Evolutionary conservation across 75 land plant species (phyloP).

Genomic region (Larix kaempferi): DNA sequence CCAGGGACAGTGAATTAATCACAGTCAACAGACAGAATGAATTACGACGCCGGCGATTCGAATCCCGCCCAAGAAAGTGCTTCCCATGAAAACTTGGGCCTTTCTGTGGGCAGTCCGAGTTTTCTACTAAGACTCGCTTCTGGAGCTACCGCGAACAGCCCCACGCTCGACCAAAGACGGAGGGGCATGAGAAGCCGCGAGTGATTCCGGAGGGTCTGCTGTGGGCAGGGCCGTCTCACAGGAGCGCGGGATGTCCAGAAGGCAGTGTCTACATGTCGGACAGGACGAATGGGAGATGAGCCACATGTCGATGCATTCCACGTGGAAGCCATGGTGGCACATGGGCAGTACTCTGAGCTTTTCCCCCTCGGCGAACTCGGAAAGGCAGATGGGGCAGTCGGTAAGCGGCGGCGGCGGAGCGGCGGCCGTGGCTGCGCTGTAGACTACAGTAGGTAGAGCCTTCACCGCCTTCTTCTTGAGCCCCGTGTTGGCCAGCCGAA

Average conservation of each 20-base stretch:
- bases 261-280: conserved; percentile 48
- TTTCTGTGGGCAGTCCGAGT: too few species aligned
- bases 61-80: too few species aligned
- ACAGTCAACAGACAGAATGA: too few species aligned
- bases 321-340: conserved; percentile 75
- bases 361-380: conserved; percentile 54
- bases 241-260: conserved; percentile 1
- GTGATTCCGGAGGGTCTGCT: too few species aligned
- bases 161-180: too few species aligned
- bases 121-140: too few species aligned
- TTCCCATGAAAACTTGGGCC: too few species aligned
- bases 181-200: too few species aligned
- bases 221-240: neutral
- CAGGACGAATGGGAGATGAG: conserved; percentile 51
- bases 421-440: neutral
- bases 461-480: conserved; percentile 40
- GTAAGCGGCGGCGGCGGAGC: conserved; percentile 8
- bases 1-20: too few species aligned
- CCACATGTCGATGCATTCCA: conserved; percentile 71
- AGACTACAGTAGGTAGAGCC: conserved; percentile 20
- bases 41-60: too few species aligned
- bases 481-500: conserved; percentile 25
- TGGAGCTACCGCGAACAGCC: too few species aligned
- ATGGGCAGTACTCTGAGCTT: conserved; percentile 50
- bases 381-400: conserved; percentile 58